Percentiles rank a stretch among this genome's conserved stretches.
phyloP scores from a whole-genome alignment of 495 filamentous ascomycete genomes.

The Penicillium alfredii region DNA sequence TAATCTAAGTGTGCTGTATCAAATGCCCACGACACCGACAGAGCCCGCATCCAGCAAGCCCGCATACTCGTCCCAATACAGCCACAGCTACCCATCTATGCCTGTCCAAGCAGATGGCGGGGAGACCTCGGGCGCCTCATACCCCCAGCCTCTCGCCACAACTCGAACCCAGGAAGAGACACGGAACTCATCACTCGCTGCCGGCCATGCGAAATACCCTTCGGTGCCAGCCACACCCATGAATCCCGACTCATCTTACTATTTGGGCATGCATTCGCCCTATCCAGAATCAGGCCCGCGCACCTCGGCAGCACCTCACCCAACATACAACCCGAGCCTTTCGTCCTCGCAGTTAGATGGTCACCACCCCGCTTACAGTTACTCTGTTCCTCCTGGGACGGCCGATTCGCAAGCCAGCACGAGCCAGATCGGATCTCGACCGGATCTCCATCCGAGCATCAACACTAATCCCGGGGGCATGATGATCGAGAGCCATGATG shows the following conservation, averaged over 20 bases:
- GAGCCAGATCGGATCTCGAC: slow-evolving; percentile 32
- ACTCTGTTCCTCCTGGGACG: slow-evolving; percentile 23
- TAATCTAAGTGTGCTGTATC: slow-evolving; percentile 68
- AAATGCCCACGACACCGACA: slow-evolving; percentile 38
- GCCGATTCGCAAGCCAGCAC: slow-evolving; percentile 35
- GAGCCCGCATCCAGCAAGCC: slow-evolving; percentile 17
- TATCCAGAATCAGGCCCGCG: slow-evolving; percentile 22
- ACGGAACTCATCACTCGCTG: slow-evolving; percentile 12
- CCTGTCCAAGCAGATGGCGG: slow-evolving; percentile 18
- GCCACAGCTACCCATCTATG: slow-evolving; percentile 27
- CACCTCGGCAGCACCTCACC: slow-evolving; percentile 31
- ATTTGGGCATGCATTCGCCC: slow-evolving; percentile 25
- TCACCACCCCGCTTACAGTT: slow-evolving; percentile 19
- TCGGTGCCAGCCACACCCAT: slow-evolving; percentile 12
- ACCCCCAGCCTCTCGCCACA: slow-evolving; percentile 14
- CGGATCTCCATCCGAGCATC: slow-evolving; percentile 31
- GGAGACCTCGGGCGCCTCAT: slow-evolving; percentile 18
- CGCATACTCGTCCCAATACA: slow-evolving; percentile 30
- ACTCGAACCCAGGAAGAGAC: slow-evolving; percentile 12
- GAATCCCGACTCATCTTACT: slow-evolving; percentile 20
- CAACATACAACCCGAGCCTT: slow-evolving; percentile 48
- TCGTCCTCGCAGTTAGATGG: slow-evolving; percentile 17
- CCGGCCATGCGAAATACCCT: slow-evolving; percentile 18
- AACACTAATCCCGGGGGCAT: slow-evolving; percentile 46
- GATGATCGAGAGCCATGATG: slow-evolving; percentile 65